A percentile compares a stretch with the other conserved stretches of the same genome.
phyloP scores from a whole-genome alignment of 2,329 filamentous ascomycete genomes.

The Allantophomopsis cytisporea region DNA sequence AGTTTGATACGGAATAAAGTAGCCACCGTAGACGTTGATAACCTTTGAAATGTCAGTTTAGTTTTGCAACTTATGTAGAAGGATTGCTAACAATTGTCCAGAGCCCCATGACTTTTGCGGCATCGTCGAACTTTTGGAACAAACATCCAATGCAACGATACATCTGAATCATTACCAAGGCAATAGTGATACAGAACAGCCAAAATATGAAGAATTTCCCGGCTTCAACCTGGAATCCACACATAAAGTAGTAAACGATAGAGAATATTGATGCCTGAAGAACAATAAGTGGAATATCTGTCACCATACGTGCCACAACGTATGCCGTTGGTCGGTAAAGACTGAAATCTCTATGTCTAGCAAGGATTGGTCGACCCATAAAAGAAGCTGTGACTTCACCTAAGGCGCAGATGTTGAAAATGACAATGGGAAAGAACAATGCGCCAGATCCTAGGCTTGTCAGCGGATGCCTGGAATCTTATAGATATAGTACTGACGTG shows the following conservation, averaged over 20 bases:
- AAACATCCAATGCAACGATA: slow-evolving; percentile 11
- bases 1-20: slow-evolving; percentile 42
- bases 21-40: slow-evolving; percentile 45
- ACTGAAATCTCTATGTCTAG: slow-evolving; percentile 19
- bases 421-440: slow-evolving; percentile 15
- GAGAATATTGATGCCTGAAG: slow-evolving; percentile 50
- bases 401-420: slow-evolving; percentile 7
- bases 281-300: slow-evolving; percentile 71
- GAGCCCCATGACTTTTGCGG: slow-evolving; percentile 10
- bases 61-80: slow-evolving; percentile 17
- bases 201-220: slow-evolving; percentile 53
- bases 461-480: no score
- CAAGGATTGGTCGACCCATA: slow-evolving; percentile 16
- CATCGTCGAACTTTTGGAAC: slow-evolving; percentile 39
- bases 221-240: slow-evolving; percentile 33
- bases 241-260: slow-evolving; percentile 48
- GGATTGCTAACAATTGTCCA: slow-evolving; percentile 25
- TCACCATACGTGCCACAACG: slow-evolving; percentile 60
- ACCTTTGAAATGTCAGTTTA: slow-evolving; percentile 11
- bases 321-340: slow-evolving; percentile 19
- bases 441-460: background rate
- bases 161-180: slow-evolving; percentile 30
- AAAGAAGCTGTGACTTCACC: slow-evolving; percentile 18
- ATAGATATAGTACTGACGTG: background rate
- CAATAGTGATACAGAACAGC: slow-evolving; percentile 49